Base-by-base conservation (phyloP, 2,329 filamentous ascomycete species). In the Fusarium succisae region DNA sequence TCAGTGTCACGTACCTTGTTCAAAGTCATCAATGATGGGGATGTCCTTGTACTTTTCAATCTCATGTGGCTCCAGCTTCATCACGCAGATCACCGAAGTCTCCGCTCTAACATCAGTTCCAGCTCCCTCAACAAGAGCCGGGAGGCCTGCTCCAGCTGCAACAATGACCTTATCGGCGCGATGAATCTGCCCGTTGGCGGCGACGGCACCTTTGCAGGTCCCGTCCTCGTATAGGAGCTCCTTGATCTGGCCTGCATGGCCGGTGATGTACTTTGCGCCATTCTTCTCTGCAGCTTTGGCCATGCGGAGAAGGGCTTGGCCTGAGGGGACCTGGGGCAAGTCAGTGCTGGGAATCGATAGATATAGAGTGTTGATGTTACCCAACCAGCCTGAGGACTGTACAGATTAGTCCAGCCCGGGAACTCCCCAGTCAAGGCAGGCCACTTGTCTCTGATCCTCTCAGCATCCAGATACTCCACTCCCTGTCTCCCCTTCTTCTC, bases 61-160 rank as follows among this genome's bases (percentile, higher is more conserved):
- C 80, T 93, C 91, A 3, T 86, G 84, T 22, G 86, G 79, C 2
- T 88, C 87, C 67, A 94, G 86, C 70, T 87, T 83, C 72, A 93
- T 85, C 80, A 92, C 93, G 18, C 87, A 88, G 58, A 93, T 81
- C 2, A 87, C 86, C 71, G 93, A 92, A 4, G 90, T 91, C 1
- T 90, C 91, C 3, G 91, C 89, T 57, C 88, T 86, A 44, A 89
- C 89, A 51, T 91, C 86, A 38, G 90, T 90, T 45, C 87, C 86
- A 0, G 93, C 84, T 77, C 74, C 74, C 1, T 93, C 89, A 62
- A 93, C 82, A 45, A 94, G 84, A 22, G 86, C 86, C 1, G 88
- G 85, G 15, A 90, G 90, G 88, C 91, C 93, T 28, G 92, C 91
- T 24, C 92, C 92, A 9, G 91, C 88, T 5, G 92, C 90, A 8